Base-by-base conservation (phyloP, 106 monocot genomes). In the Narthecium ossifragum region DNA sequence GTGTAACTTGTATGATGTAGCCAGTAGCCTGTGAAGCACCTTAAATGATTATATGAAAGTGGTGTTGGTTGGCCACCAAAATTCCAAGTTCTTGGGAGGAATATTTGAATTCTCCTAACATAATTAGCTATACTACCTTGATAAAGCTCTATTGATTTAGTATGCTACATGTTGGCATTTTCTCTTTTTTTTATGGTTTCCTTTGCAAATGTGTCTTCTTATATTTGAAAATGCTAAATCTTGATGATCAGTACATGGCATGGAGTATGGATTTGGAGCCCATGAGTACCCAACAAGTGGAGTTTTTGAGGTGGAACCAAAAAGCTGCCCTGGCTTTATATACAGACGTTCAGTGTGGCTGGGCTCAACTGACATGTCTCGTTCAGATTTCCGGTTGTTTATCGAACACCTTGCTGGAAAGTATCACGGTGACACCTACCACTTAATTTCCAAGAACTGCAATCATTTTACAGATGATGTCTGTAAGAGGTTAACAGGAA, bases 391-490 rank as follows among this genome's bases (percentile, higher is more conserved):
- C 49, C 77, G 61, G 13, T n/a, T 46, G 14, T 81, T 86, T 52
- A 56, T 86, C 0, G 77, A 86, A 58, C 54, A 78, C 22, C 52
- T 86, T 10, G 71, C 85, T 45, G 66, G 53, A 34, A 67, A 64
- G 18, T 86, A 77, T 37, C 67, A 81, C 25, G 85, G 81, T 12
- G 73, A 81, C 27, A 67, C 73, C 2, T 86, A 81, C 17, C 73
- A 86, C 57, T 70, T 86, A 36, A 71, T 86, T 38, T 39, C 67
- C 23, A 86, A 86, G 47, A 86, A 86, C 62, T 86, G 85, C 67
- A 86, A 86, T 49, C 85, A 86, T 68, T 86, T 86, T 32, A 86
- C 81, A 2, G 74, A 86, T 66, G 85, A 86, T 63, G 81, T 86
- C 12, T 73, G 70, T 25, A 63, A 51, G 63, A 49, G 57, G 9